Evolutionary conservation across 805 yeast species (phyloP), one percentile per base, ranked within the genome.

Genomic region (Saccharomycopsis sp.): DNA sequence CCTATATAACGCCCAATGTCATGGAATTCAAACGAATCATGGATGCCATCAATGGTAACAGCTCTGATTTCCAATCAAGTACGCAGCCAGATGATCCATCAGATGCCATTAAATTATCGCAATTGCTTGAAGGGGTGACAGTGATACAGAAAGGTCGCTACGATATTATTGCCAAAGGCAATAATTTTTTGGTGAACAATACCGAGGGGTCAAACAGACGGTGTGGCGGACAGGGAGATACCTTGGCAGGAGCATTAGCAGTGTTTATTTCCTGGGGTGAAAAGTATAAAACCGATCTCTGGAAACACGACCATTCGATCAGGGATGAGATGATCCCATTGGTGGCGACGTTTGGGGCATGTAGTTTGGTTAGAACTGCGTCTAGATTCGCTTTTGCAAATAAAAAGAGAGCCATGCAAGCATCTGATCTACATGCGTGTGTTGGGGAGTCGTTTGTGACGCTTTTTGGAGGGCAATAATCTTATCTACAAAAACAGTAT

Each of bases 221-320:
- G 56, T 96, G 89, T 5, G 97, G 97, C 12, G 99, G 99, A 0
- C 98, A 94, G 72, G 99, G 99, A 24, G 99, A 94, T 66, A 87
- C 97, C 0, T 70, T 94, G 47, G 82, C 93, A 0, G 99, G 99
- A 0, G 75, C 89, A 23, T 72, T 91, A n/a, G 91, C 92, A 0
- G 86, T 96, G 0, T 75, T 93, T 66, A 67, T 88, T 38, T 88
- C 89, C 3, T 93, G 96, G 96, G 82, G 87, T 3, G 68, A 78
- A 23, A 71, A 76, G n/a, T 86, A 88, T 67, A 78, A 81, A 60
- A 66, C 77, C 35, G 70, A 75, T 1, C 66, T 85, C 1, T 89
- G 96, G 92, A 77, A 78, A 1, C 78, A 73, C 20, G 68, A 72
- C 1, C 67, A 73, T 22, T 66, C 35, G 23, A 42, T 55, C 7